These are phyloP conservation scores for Akebia trifoliata DNA, from an alignment of 164 flowering plant species.

Conservation along the genomic window DNA sequence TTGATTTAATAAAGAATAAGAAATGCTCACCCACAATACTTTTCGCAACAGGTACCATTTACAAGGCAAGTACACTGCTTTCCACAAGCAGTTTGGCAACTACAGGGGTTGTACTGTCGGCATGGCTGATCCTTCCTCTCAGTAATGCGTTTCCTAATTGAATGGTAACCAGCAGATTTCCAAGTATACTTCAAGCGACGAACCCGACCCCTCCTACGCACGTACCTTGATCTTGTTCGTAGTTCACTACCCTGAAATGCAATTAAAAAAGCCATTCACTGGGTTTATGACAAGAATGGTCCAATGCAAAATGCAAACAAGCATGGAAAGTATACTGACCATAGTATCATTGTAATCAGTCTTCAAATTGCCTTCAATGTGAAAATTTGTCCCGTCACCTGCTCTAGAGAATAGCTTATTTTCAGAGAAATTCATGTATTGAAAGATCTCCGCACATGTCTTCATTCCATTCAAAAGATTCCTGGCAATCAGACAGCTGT, in stretches of 20 bases:
- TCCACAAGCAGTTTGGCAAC: constrained; percentile 85
- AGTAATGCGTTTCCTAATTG: constrained; percentile 85
- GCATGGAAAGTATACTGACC: constrained; percentile 33
- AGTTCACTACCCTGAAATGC: constrained; percentile 54
- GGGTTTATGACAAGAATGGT: constrained; percentile 9
- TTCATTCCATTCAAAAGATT: constrained; percentile 83
- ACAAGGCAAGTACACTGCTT: constrained; percentile 85
- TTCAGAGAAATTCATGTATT: constrained; percentile 61
- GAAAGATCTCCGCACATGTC: constrained; percentile 82
- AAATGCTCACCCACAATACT: constrained; percentile 87
- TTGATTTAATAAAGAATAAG: background rate
- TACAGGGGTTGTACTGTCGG: constrained; percentile 90
- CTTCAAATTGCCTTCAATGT: constrained; percentile 54
- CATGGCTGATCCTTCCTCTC: constrained; percentile 96
- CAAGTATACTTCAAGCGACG: constrained; percentile 95
- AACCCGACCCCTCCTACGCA: constrained; percentile 90
- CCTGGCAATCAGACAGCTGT: constrained; percentile 90
- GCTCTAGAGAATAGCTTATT: constrained; percentile 37
- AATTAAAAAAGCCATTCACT: constrained; percentile 2
- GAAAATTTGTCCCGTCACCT: constrained; percentile 53
- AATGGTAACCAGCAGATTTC: constrained; percentile 93
- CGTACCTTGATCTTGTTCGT: constrained; percentile 80
- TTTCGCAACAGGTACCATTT: constrained; percentile 95
- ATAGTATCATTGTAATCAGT: constrained; percentile 43
- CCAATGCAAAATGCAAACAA: background rate